Evolutionary conservation across 495 filamentous ascomycete species (phyloP).

Genomic region (Evernia prunastri): DNA sequence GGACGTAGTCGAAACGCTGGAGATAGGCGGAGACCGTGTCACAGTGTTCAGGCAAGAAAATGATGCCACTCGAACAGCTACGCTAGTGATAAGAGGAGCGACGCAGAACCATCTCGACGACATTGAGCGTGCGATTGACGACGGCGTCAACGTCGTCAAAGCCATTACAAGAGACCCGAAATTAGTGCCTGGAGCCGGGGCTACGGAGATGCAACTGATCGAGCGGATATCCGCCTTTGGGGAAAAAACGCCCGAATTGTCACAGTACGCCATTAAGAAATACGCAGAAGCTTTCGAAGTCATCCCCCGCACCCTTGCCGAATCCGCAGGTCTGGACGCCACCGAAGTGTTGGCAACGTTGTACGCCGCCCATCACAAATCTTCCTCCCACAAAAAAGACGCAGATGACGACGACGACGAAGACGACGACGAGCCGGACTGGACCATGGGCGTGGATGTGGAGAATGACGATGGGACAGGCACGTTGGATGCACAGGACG

Average conservation of each 20-base stretch:
- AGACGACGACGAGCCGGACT: constrained; percentile 58
- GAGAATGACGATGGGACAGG: constrained; percentile 77
- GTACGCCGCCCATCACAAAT: constrained; percentile 87
- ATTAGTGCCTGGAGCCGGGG: constrained; percentile 90
- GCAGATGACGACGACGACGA: constrained; percentile 27
- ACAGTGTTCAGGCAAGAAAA: constrained; percentile 98
- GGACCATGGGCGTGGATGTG: constrained; percentile 89
- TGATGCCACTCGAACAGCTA: constrained; percentile 85
- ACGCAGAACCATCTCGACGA: constrained; percentile 98
- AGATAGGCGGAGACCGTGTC: constrained; percentile 97
- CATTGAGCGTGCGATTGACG: constrained; percentile 93
- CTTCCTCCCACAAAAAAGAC: constrained; percentile 25
- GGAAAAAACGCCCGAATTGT: constrained; percentile 84
- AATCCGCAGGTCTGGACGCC: constrained; percentile 90
- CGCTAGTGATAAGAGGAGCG: constrained; percentile 88
- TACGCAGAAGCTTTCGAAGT: constrained; percentile 98
- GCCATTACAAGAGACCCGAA: constrained; percentile 90
- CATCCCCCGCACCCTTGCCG: constrained; percentile 84
- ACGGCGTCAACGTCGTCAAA: constrained; percentile 98
- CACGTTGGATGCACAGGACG: constrained; percentile 77
- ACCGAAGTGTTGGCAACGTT: constrained; percentile 87
- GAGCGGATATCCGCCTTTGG: constrained; percentile 83
- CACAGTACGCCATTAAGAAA: constrained; percentile 94
- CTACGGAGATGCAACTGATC: constrained; percentile 90
- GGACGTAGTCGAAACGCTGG: constrained; percentile 93